A percentile compares a stretch with the other conserved stretches of the same genome.
Evolutionary conservation across 2,329 filamentous ascomycete species (phyloP).

Genomic region (Fusarium subglutinans): DNA sequence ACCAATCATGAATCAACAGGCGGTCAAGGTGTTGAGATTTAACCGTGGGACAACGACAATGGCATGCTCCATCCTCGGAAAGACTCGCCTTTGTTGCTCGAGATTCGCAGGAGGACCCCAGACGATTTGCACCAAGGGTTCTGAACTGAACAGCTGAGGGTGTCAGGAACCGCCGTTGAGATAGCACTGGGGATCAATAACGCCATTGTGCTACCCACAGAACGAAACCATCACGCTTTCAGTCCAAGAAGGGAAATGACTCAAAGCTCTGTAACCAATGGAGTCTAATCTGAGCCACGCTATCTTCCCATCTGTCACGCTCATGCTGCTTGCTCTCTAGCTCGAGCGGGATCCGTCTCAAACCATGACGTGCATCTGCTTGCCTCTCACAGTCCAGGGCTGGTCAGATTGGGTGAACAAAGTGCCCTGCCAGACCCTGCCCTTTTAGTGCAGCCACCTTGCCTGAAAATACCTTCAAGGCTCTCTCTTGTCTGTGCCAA

Average conservation of each 20-base stretch:
- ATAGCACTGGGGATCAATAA: constrained; percentile 36
- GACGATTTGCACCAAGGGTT: constrained; percentile 6
- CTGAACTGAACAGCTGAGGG: not conserved
- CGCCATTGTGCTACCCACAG: constrained; percentile 32
- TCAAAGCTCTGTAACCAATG: not conserved
- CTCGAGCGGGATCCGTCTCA: constrained; percentile 35
- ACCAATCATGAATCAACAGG: constrained; percentile 31
- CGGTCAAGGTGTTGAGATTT: constrained; percentile 34
- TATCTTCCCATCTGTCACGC: constrained; percentile 36
- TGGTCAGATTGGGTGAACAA: not conserved
- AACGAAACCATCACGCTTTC: constrained; percentile 10
- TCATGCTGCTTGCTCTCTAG: constrained; percentile 38
- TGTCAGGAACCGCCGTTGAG: constrained; percentile 29
- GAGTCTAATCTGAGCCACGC: constrained; percentile 18
- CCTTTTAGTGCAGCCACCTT: constrained; percentile 28
- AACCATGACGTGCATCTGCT: constrained; percentile 44
- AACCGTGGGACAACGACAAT: not conserved
- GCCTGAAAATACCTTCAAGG: constrained; percentile 31
- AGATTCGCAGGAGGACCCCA: not conserved
- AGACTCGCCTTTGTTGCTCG: constrained; percentile 1
- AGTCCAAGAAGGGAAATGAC: not conserved
- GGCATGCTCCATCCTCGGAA: constrained; percentile 3
- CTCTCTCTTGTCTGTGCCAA: constrained; percentile 23
- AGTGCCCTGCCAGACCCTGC: constrained; percentile 17
- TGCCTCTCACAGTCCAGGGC: constrained; percentile 25